These are phyloP conservation scores for Desmodesmus armatus DNA, from an alignment of 139 green algal species.

Conservation along the genomic window DNA sequence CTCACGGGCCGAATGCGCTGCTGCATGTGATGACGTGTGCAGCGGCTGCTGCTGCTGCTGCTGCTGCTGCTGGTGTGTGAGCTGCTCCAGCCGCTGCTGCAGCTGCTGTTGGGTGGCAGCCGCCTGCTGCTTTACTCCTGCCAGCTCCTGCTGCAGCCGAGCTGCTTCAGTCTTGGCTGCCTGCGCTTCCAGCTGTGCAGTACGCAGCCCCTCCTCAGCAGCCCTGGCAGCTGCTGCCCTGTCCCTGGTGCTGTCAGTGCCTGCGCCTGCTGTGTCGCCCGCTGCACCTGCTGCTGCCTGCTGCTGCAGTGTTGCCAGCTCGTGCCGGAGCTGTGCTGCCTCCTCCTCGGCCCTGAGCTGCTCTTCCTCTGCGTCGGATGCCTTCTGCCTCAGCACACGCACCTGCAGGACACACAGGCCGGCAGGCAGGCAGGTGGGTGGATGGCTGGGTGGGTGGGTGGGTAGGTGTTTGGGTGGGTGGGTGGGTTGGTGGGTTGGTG, in stretches of 20 bases:
- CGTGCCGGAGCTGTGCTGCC: slow-evolving; percentile 50
- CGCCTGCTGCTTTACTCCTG: not conserved
- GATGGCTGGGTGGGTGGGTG: too few species aligned
- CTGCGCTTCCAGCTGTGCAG: not conserved
- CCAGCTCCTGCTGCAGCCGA: not conserved
- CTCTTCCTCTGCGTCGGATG: slow-evolving; percentile 71
- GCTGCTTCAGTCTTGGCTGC: not conserved
- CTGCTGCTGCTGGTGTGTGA: not conserved
- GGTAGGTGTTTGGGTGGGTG: too few species aligned
- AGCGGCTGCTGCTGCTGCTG: not conserved
- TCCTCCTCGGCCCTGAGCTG: slow-evolving; percentile 68
- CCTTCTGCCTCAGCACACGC: slow-evolving; percentile 54
- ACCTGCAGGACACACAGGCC: too few species aligned
- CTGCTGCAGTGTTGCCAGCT: slow-evolving; percentile 62
- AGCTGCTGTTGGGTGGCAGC: too few species aligned
- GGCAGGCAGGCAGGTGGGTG: too few species aligned
- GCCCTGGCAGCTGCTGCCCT: not conserved
- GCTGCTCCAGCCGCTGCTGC: not conserved
- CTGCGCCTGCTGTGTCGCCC: not conserved
- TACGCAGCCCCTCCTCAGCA: slow-evolving; percentile 7
- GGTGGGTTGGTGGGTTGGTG: too few species aligned
- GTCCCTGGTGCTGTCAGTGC: too few species aligned
- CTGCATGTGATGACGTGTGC: too few species aligned
- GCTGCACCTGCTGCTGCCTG: slow-evolving; percentile 2
- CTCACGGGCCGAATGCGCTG: not conserved